These are phyloP conservation scores for Haplosporangium gracile DNA, from an alignment of 192 early-diverging fungal species.

Conservation along the genomic window DNA sequence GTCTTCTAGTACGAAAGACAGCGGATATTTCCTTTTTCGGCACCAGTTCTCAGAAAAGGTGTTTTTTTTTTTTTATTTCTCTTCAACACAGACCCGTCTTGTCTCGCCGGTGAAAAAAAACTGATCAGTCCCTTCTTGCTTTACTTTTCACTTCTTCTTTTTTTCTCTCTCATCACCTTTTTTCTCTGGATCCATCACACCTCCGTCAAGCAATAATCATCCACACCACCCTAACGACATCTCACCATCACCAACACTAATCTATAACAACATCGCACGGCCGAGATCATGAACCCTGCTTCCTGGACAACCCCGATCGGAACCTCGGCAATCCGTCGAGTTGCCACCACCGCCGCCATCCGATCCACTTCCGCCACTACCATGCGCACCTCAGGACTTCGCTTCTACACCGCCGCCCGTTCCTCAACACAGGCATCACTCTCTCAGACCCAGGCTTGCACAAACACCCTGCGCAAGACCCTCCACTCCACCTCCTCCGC, in stretches of 20 bases:
- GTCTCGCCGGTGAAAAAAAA: neutral
- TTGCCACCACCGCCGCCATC: slow-evolving; percentile 15
- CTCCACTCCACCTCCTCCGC: slow-evolving; percentile 1
- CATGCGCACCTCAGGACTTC: neutral
- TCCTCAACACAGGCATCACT: neutral
- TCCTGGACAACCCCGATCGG: slow-evolving; percentile 9
- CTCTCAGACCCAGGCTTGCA: slow-evolving; percentile 13
- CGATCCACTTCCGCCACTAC: slow-evolving; percentile 8
- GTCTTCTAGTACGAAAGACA: neutral
- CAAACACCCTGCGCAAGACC: slow-evolving; percentile 39
- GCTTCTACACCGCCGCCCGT: slow-evolving; percentile 13
- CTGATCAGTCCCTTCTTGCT: neutral
- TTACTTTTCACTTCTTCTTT: neutral
- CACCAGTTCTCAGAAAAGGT: neutral
- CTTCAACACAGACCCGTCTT: neutral
- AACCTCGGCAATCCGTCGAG: slow-evolving; percentile 10
- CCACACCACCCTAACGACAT: too few relatives aligned
- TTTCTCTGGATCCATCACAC: neutral
- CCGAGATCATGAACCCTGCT: slow-evolving; percentile 12
- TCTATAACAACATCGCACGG: too few relatives aligned
- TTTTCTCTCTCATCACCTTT: neutral
- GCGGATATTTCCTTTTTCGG: slow-evolving; percentile 27
- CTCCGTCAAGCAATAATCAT: too few relatives aligned
- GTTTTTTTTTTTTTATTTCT: neutral
- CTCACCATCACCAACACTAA: neutral